These are phyloP conservation scores for Acanthamoeba rhysodes DNA, from an alignment of 208 protist genomes.

Conservation along the genomic window DNA sequence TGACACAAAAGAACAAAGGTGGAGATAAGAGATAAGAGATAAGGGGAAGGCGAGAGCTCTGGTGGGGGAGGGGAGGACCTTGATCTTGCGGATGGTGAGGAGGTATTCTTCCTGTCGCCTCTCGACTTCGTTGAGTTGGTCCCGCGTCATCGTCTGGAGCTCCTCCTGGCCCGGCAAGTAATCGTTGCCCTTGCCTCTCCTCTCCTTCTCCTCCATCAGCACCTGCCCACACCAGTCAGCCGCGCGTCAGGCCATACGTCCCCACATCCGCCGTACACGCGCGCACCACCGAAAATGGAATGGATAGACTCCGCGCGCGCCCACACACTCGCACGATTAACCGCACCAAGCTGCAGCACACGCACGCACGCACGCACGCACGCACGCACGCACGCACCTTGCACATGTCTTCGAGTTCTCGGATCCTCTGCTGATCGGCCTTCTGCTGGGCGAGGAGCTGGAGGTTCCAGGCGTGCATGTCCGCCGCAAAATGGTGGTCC, in stretches of 20 bases:
- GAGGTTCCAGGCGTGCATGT: slow-evolving; percentile 30
- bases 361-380: too few relatives aligned
- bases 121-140: slow-evolving; percentile 35
- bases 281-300: not conserved
- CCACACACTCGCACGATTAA: too few relatives aligned
- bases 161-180: slow-evolving; percentile 9
- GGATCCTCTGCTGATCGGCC: slow-evolving; percentile 61
- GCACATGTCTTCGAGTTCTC: not conserved
- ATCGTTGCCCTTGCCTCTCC: not conserved
- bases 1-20: too few relatives aligned
- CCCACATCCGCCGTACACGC: too few relatives aligned
- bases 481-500: slow-evolving; percentile 33
- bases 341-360: too few relatives aligned
- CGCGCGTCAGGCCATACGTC: not conserved
- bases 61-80: not conserved
- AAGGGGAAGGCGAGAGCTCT: too few relatives aligned
- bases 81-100: slow-evolving; percentile 70
- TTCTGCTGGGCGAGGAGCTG: slow-evolving; percentile 41
- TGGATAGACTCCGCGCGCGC: too few relatives aligned
- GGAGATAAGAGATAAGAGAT: too few relatives aligned
- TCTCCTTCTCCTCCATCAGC: not conserved
- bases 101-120: slow-evolving; percentile 54
- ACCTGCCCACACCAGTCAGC: not conserved
- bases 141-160: slow-evolving; percentile 22
- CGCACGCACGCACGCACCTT: not conserved